These are phyloP conservation scores for Globisporangium abappressorium DNA, from an alignment of 352 stramenopile genomes.

Conservation along the genomic window DNA sequence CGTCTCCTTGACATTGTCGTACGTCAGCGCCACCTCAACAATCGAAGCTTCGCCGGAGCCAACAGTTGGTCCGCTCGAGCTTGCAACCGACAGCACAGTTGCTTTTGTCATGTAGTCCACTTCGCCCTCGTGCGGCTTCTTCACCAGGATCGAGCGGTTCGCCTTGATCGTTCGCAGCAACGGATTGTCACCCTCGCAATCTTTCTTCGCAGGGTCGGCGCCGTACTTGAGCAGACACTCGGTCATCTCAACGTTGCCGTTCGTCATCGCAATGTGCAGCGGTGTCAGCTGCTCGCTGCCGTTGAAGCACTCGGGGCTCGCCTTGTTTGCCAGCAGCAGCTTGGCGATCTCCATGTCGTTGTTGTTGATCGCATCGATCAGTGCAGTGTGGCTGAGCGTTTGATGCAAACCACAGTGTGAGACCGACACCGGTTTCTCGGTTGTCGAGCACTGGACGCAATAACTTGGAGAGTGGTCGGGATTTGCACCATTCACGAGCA, in stretches of 20 bases:
- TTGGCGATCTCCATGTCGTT: neutral
- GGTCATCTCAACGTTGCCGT: slow-evolving; percentile 37
- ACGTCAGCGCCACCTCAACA: slow-evolving; percentile 45
- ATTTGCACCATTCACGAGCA: slow-evolving; percentile 38
- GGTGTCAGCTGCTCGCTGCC: slow-evolving; percentile 26
- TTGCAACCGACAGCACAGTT: slow-evolving; percentile 13
- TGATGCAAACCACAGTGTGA: slow-evolving; percentile 7
- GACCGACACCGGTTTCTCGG: slow-evolving; percentile 5
- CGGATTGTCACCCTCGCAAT: slow-evolving; percentile 31
- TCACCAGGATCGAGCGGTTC: slow-evolving; percentile 37
- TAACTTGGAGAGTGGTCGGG: slow-evolving; percentile 42
- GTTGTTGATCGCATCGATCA: neutral
- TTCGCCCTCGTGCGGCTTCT: slow-evolving; percentile 50
- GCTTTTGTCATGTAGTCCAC: slow-evolving; percentile 35
- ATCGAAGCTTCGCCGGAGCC: neutral
- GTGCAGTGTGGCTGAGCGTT: slow-evolving; percentile 3
- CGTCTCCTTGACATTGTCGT: slow-evolving; percentile 38
- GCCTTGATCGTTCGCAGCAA: slow-evolving; percentile 44
- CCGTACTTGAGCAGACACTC: slow-evolving; percentile 36
- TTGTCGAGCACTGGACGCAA: slow-evolving; percentile 32
- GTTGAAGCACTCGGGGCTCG: slow-evolving; percentile 2
- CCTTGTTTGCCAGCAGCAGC: slow-evolving; percentile 2
- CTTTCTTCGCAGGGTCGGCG: slow-evolving; percentile 37
- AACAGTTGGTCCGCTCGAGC: too few species aligned
- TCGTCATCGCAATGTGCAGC: slow-evolving; percentile 42